Conservation (phyloP, 208 protist genomes). For the Trypanosoma scelopori region DNA sequence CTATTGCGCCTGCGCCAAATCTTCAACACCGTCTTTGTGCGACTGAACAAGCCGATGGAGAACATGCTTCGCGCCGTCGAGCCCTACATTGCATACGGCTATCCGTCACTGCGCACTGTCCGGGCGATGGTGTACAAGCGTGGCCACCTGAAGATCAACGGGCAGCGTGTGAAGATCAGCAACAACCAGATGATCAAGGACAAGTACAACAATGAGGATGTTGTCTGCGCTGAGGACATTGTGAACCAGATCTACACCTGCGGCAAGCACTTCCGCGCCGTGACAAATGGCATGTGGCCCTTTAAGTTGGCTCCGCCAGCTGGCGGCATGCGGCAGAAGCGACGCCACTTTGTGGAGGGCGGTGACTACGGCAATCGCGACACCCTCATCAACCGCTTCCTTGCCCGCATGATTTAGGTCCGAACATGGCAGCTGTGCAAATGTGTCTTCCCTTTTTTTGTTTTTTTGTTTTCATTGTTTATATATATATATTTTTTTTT, state of each 20-base stretch:
- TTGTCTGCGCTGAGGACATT: slow-evolving; percentile 99
- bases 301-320: slow-evolving; percentile 97
- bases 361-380: slow-evolving; percentile 99
- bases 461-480: slow-evolving; percentile 9
- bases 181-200: slow-evolving; percentile 97
- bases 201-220: slow-evolving; percentile 91
- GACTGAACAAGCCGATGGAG: slow-evolving; percentile 99
- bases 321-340: slow-evolving; percentile 97
- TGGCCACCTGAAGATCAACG: slow-evolving; percentile 97
- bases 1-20: slow-evolving; percentile 99
- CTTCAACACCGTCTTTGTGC: slow-evolving; percentile 99
- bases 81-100: slow-evolving; percentile 99
- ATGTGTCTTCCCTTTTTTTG: slow-evolving; percentile 13
- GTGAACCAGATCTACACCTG: slow-evolving; percentile 99
- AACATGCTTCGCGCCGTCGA: slow-evolving; percentile 99
- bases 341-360: slow-evolving; percentile 98
- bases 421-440: background rate
- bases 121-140: slow-evolving; percentile 99
- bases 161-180: slow-evolving; percentile 96
- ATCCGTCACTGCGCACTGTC: slow-evolving; percentile 97
- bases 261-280: slow-evolving; percentile 98
- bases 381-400: slow-evolving; percentile 98
- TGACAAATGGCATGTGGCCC: slow-evolving; percentile 98
- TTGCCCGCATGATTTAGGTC: slow-evolving; percentile 98
- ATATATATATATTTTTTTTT: slow-evolving; percentile 3